These are phyloP conservation scores for Alternaria atra DNA, from an alignment of 2,329 filamentous ascomycete genomes.

Conservation along the genomic window DNA sequence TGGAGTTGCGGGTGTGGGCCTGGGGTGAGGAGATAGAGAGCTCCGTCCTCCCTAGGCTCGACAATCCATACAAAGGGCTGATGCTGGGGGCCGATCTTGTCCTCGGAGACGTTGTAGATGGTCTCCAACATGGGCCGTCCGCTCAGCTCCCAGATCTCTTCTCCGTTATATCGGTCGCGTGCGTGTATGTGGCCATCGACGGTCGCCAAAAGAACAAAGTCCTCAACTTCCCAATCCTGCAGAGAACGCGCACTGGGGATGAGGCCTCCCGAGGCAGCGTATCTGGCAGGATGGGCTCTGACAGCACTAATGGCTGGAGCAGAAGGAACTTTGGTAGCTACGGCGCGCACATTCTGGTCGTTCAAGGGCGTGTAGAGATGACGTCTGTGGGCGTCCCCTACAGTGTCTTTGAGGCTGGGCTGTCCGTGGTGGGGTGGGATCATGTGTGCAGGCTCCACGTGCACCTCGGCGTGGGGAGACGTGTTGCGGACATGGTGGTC, in stretches of 20 bases:
- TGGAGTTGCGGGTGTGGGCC: slow-evolving; percentile 68
- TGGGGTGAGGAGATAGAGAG: slow-evolving; percentile 85
- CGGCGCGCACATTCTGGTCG: slow-evolving; percentile 83
- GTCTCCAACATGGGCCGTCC: slow-evolving; percentile 92
- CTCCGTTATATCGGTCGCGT: slow-evolving; percentile 85
- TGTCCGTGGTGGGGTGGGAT: slow-evolving; percentile 16
- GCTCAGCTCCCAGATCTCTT: slow-evolving; percentile 84
- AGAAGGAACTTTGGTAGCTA: slow-evolving; percentile 77
- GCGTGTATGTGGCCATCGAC: slow-evolving; percentile 97
- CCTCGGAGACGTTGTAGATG: slow-evolving; percentile 69
- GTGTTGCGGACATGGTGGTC: slow-evolving; percentile 32
- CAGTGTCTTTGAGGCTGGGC: slow-evolving; percentile 20
- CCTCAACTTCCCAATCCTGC: slow-evolving; percentile 99
- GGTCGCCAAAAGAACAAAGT: slow-evolving; percentile 99
- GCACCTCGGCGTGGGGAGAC: slow-evolving; percentile 40
- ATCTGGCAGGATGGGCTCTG: slow-evolving; percentile 85
- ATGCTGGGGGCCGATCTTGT: slow-evolving; percentile 58
- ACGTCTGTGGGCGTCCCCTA: slow-evolving; percentile 31
- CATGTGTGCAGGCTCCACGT: slow-evolving; percentile 32
- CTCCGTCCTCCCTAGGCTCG: slow-evolving; percentile 87
- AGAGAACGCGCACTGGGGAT: slow-evolving; percentile 88
- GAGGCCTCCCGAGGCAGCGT: slow-evolving; percentile 55
- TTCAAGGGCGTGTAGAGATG: slow-evolving; percentile 39
- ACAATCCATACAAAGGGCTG: slow-evolving; percentile 96
- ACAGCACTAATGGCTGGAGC: slow-evolving; percentile 92